Percentiles rank a stretch among this genome's conserved stretches.
These are phyloP conservation scores for Usnea hakonensis DNA, from an alignment of 495 filamentous ascomycete genomes.

Conservation along the genomic window DNA sequence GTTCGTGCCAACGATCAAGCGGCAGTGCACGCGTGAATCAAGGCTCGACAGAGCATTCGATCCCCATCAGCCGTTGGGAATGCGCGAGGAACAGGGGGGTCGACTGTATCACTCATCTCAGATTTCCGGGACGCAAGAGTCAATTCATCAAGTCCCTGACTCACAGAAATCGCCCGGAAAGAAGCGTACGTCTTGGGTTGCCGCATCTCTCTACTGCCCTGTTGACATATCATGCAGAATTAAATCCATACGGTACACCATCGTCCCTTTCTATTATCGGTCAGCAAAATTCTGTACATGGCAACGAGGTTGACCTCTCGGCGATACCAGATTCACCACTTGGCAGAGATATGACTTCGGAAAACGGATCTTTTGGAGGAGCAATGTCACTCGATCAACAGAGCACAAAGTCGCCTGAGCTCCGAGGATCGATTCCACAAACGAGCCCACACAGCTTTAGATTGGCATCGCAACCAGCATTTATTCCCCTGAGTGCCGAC, in stretches of 20 bases:
- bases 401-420: conserved; percentile 20
- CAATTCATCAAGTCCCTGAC: conserved; percentile 17
- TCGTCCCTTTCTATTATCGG: conserved; percentile 14
- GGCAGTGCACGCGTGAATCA: conserved; percentile 3
- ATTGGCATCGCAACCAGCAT: neutral
- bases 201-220: neutral
- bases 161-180: conserved; percentile 17
- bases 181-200: conserved; percentile 14
- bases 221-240: conserved; percentile 2
- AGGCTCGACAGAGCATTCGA: neutral
- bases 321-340: conserved; percentile 21
- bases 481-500: neutral
- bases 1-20: neutral
- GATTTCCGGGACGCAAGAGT: conserved; percentile 1
- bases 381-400: neutral
- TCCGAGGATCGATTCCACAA: conserved; percentile 2
- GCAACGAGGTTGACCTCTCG: neutral
- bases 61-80: neutral
- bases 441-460: neutral
- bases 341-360: neutral
- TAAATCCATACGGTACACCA: conserved; percentile 22
- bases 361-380: neutral
- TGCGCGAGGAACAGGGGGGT: neutral
- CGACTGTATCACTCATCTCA: neutral
- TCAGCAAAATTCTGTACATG: neutral